Percentiles rank a stretch among this genome's conserved stretches.
These are phyloP conservation scores for Acorus calamus DNA, from an alignment of 106 monocot genomes.

Conservation along the genomic window DNA sequence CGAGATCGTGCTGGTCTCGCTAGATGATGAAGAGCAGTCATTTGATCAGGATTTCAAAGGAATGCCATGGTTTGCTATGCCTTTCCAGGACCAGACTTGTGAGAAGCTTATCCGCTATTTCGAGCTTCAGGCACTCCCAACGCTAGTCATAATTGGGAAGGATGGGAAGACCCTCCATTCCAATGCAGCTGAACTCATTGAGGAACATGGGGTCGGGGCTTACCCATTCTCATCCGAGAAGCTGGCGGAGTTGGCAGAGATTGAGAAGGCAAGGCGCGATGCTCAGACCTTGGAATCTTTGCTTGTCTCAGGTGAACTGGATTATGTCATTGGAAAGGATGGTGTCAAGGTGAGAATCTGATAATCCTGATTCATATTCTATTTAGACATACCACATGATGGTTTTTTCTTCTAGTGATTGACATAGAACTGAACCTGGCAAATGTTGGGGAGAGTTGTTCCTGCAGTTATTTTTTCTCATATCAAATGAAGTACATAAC, in stretches of 20 bases:
- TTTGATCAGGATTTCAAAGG: conserved; percentile 18
- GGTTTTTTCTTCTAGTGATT: too few species aligned
- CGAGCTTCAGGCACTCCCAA: conserved; percentile 37
- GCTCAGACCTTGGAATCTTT: conserved; percentile 61
- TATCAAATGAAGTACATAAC: too few species aligned
- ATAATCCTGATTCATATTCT: not conserved
- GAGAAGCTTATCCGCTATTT: conserved; percentile 54
- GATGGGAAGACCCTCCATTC: conserved; percentile 62
- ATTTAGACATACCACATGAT: too few species aligned
- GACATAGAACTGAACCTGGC: too few species aligned
- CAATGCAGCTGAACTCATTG: conserved; percentile 52
- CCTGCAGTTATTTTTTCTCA: too few species aligned
- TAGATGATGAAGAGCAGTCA: conserved; percentile 39
- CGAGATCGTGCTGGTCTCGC: conserved; percentile 47
- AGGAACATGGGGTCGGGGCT: conserved; percentile 47
- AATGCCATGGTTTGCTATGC: conserved; percentile 71
- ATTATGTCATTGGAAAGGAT: conserved; percentile 54
- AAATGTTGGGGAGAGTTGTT: too few species aligned
- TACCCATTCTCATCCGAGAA: conserved; percentile 55
- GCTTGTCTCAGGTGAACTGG: conserved; percentile 45
- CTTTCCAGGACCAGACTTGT: conserved; percentile 41
- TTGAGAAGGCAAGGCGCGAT: conserved; percentile 35
- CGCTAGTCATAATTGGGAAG: conserved; percentile 45
- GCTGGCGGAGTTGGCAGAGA: conserved; percentile 31
- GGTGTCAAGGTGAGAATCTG: conserved; percentile 30